phyloP scores from a whole-genome alignment of 2,329 filamentous ascomycete species.

The Cordyceps cateniannulata region DNA sequence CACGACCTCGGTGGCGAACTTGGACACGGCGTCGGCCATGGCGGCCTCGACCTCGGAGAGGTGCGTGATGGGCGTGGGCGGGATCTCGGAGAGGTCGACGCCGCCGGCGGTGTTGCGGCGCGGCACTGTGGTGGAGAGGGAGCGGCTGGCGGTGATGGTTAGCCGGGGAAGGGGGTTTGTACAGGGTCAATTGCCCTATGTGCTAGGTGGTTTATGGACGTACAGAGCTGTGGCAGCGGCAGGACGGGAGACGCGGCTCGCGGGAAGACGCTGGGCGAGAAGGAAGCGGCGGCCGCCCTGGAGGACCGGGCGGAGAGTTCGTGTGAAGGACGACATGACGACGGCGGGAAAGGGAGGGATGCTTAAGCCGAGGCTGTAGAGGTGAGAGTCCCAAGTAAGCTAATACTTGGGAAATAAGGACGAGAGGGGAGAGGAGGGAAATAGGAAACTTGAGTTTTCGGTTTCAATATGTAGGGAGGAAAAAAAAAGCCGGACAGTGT shows the following conservation, averaged over 20 bases:
- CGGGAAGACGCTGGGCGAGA: conserved; percentile 29
- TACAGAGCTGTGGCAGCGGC: conserved; percentile 22
- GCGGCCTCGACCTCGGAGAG: conserved; percentile 82
- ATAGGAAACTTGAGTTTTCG: background rate
- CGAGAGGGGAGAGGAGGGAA: background rate
- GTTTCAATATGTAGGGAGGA: background rate
- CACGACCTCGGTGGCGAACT: conserved; percentile 84
- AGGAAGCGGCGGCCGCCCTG: conserved; percentile 36
- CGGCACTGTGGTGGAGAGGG: conserved; percentile 54
- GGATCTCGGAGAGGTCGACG: conserved; percentile 65
- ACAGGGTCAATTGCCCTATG: background rate
- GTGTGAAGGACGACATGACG: conserved; percentile 42
- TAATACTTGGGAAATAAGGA: background rate
- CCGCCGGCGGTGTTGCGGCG: conserved; percentile 32
- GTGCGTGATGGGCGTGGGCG: conserved; percentile 88
- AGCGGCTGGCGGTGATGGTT: conserved; percentile 31
- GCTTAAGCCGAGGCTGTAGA: background rate
- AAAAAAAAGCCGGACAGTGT: background rate
- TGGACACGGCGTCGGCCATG: conserved; percentile 84
- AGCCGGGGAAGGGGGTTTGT: no score
- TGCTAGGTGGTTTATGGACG: conserved; percentile 10
- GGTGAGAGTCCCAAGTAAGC: background rate
- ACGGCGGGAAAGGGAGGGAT: conserved; percentile 20
- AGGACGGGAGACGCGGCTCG: conserved; percentile 18
- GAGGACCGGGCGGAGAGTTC: conserved; percentile 45